Conservation (phyloP, 441 rosid species). For the Gossypium schwendimanii region DNA sequence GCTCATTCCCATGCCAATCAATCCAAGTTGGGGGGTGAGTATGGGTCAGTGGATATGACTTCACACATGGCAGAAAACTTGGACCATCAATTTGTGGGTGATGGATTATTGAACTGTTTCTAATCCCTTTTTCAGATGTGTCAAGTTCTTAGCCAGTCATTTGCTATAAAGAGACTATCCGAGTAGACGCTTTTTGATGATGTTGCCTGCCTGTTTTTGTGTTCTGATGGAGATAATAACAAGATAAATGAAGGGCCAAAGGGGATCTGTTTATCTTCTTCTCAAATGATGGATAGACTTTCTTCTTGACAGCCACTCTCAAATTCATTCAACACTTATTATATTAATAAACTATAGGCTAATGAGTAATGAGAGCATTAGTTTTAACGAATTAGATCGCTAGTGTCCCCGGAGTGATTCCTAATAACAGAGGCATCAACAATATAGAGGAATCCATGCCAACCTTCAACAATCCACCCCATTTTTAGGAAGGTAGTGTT, state of each 20-base stretch:
- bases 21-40: conserved; percentile 17
- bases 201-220: neutral
- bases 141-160: conserved; percentile 31
- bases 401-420: too few species aligned
- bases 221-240: neutral
- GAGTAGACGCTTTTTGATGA: neutral
- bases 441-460: too few species aligned
- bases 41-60: conserved; percentile 39
- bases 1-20: conserved; percentile 11
- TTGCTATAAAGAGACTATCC: neutral
- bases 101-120: conserved; percentile 17
- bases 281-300: neutral
- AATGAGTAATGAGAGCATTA: too few species aligned
- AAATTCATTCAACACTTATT: neutral
- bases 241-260: neutral
- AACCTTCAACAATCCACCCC: too few species aligned
- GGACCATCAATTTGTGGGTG: conserved; percentile 12
- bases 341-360: too few species aligned
- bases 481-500: too few species aligned
- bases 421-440: too few species aligned
- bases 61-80: conserved; percentile 24
- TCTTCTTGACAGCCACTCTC: neutral
- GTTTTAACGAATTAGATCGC: too few species aligned
- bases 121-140: conserved; percentile 25
- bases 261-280: neutral